Conservation (phyloP, 371 early-diverging fungal species). For the Paraphysoderma sedebokerense region DNA sequence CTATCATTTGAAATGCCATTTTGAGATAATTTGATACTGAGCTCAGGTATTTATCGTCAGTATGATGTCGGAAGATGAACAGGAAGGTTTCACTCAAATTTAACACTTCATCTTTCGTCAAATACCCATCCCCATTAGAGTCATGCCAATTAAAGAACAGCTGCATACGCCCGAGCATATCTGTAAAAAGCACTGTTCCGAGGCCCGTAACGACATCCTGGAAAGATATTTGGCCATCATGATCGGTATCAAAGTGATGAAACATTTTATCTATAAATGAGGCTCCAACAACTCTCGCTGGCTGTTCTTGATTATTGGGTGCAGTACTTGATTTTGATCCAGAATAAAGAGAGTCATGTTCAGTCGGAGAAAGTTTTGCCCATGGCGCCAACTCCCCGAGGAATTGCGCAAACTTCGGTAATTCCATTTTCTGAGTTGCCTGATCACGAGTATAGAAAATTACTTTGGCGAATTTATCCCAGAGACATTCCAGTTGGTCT, state of each 20-base stretch:
- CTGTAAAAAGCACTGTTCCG: constrained; percentile 55
- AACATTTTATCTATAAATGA: constrained; percentile 32
- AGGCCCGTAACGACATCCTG: constrained; percentile 67
- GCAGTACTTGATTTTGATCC: too few relatives aligned
- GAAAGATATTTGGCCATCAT: constrained; percentile 42
- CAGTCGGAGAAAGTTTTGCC: constrained; percentile 9
- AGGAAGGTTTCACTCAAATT: constrained; percentile 74
- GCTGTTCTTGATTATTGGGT: too few relatives aligned
- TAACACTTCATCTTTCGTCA: constrained; percentile 69
- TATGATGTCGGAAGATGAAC: constrained; percentile 40
- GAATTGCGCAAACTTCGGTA: constrained; percentile 15
- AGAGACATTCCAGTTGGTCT: constrained; percentile 64
- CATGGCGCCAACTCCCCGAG: constrained; percentile 19
- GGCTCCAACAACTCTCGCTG: too few relatives aligned
- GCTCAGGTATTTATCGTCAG: constrained; percentile 38
- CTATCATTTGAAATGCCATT: constrained; percentile 24
- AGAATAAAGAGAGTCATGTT: too few relatives aligned
- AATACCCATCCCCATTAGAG: constrained; percentile 40
- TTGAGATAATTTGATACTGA: constrained; percentile 52
- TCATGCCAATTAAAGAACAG: constrained; percentile 77
- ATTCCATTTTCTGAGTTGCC: constrained; percentile 10
- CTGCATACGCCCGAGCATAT: constrained; percentile 57
- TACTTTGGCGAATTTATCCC: constrained; percentile 73
- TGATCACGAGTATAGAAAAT: constrained; percentile 39
- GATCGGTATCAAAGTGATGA: constrained; percentile 28